A percentile compares a stretch with the other conserved stretches of the same genome.
Conservation (phyloP, 2,329 filamentous ascomycete species). For the Neofusicoccum kwambonambiense region DNA sequence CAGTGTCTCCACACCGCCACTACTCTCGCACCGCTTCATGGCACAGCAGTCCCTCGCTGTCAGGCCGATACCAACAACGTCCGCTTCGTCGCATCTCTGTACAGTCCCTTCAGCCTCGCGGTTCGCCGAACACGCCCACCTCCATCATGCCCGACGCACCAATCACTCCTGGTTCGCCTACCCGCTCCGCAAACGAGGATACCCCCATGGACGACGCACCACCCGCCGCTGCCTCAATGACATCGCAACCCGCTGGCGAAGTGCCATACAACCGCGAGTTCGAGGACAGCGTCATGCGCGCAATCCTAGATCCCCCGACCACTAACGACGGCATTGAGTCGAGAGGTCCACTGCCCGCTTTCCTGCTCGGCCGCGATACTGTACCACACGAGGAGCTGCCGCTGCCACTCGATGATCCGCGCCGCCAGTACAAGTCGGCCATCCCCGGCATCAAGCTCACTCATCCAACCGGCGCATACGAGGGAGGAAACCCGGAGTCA, state of each 20-base stretch:
- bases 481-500: conserved; percentile 45
- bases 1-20: not conserved
- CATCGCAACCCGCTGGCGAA: conserved; percentile 35
- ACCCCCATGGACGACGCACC: conserved; percentile 26
- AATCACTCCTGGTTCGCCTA: conserved; percentile 27
- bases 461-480: conserved; percentile 47
- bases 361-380: conserved; percentile 27
- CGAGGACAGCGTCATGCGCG: conserved; percentile 44
- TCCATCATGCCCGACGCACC: conserved; percentile 22
- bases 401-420: conserved; percentile 42
- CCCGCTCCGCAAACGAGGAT: conserved; percentile 32
- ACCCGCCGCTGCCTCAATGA: conserved; percentile 24
- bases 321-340: conserved; percentile 26
- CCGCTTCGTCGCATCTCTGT: not conserved
- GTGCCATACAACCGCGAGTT: conserved; percentile 45
- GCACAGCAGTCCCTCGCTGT: not conserved
- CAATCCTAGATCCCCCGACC: conserved; percentile 36
- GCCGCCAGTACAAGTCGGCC: conserved; percentile 42
- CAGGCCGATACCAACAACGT: not conserved
- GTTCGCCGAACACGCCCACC: not conserved
- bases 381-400: conserved; percentile 39
- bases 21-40: not conserved
- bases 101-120: not conserved
- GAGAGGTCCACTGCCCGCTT: conserved; percentile 26
- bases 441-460: conserved; percentile 48